Base-by-base conservation (phyloP, 176 grass and related monocot species). In the Puya raimondii region DNA sequence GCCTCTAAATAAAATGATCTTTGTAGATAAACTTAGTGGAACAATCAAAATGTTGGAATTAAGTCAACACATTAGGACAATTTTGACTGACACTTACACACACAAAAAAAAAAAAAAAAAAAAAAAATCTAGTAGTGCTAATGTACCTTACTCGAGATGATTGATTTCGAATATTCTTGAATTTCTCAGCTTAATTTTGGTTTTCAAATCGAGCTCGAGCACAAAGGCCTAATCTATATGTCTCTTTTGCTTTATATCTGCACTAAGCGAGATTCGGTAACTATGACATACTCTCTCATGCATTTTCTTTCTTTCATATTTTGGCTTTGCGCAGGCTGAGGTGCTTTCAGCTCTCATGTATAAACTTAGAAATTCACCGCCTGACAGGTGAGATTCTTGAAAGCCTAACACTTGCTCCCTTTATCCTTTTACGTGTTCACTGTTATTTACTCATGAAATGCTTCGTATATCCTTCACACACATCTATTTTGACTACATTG, bases 321-420 rank as follows among this genome's bases (percentile, higher is more conserved):
- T 6, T 42, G 33, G 80, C 66, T 80, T 73, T 85, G 90, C 86
- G 79, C 83, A 96, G 93, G 93, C 89, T 25, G 88, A 96, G 67
- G 84, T 96, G 76, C 72, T 96, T 67, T 79, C 93, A 16, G 93
- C 86, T 66, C 89, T 96, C 65, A 87, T 91, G 27, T 87, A 85
- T 76, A 89, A 71, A 79, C 51, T 96, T 67, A 79, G 83, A 72
- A 92, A 85, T 83, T 96, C 89, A 63, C 81, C 81, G n/a, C 78
- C 81, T 2, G 76, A 92, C 48, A 92, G 93, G 93, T 92, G 50
- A 63, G 70, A 10, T 80, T 84, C 26, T 42, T 84, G 14, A 15
- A 54, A n/a, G 4, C 25, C 50, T 64, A 61, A 51, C 53, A 13
- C 23, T 70, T 68, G 42, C 2, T 80, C 22, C 9, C 10, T 67